Conservation (phyloP, 164 flowering plant genomes). For the Tetrastigma voinierianum region DNA sequence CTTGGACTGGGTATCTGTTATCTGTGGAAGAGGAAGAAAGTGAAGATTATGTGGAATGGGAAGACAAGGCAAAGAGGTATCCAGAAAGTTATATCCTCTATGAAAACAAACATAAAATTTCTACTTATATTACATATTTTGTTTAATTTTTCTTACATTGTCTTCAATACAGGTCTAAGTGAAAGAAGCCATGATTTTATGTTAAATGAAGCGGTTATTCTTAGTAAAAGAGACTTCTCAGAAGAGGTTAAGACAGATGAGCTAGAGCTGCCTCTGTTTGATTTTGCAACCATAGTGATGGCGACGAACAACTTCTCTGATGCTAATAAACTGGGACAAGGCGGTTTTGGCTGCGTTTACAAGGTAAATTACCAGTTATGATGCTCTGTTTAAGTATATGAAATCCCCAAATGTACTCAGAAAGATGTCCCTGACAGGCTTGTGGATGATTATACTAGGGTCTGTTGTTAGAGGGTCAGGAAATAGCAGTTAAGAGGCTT, state of each 20-base stretch:
- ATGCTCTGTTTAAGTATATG: background rate
- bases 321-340: slow-evolving; percentile 58
- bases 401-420: background rate
- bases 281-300: slow-evolving; percentile 29
- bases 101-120: background rate
- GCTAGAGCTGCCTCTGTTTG: slow-evolving; percentile 48
- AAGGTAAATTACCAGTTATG: slow-evolving; percentile 38
- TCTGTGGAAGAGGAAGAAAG: slow-evolving; percentile 25
- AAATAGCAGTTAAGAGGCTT: slow-evolving; percentile 67
- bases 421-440: background rate
- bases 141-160: background rate
- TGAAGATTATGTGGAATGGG: slow-evolving; percentile 1
- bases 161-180: slow-evolving; percentile 21
- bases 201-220: slow-evolving; percentile 25
- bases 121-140: background rate
- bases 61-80: slow-evolving; percentile 28
- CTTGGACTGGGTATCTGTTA: slow-evolving; percentile 17
- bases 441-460: slow-evolving; percentile 31
- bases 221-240: slow-evolving; percentile 35
- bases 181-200: slow-evolving; percentile 53
- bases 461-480: slow-evolving; percentile 37
- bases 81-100: background rate
- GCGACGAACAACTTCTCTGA: slow-evolving; percentile 57
- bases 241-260: slow-evolving; percentile 35
- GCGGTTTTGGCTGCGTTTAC: slow-evolving; percentile 75